Percentiles rank a stretch among this genome's conserved stretches.
Evolutionary conservation across 2,329 filamentous ascomycete species (phyloP).

Genomic region (Cytospora schulzeri): DNA sequence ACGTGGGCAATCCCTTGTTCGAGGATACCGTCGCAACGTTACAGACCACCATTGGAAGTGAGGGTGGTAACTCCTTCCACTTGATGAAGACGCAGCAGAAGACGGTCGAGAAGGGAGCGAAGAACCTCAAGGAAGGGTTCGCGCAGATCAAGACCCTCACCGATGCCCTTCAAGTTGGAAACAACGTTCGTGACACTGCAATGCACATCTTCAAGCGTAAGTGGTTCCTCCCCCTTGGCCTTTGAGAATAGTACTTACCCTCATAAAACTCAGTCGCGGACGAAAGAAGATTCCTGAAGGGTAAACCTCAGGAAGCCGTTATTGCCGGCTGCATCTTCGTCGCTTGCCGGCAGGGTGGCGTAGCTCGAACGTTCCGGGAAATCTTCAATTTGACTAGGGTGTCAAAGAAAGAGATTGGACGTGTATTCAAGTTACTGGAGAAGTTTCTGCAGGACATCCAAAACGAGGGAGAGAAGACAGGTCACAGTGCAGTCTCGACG

Average conservation of each 20-base stretch:
- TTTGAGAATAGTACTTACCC: not conserved
- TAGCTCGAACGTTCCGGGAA: conserved; percentile 89
- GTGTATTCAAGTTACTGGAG: conserved; percentile 92
- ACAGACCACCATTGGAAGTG: conserved; percentile 84
- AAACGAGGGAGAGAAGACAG: conserved; percentile 57
- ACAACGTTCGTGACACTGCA: conserved; percentile 81
- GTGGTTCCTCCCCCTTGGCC: not conserved
- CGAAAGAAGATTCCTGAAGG: conserved; percentile 91
- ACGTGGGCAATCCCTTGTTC: conserved; percentile 84
- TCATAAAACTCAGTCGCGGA: conserved; percentile 60
- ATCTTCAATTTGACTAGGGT: conserved; percentile 93
- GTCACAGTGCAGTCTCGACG: conserved; percentile 54
- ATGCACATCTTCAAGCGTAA: conserved; percentile 87
- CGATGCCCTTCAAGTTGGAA: conserved; percentile 80
- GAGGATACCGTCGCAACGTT: conserved; percentile 73
- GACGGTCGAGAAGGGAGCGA: conserved; percentile 38
- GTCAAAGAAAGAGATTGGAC: conserved; percentile 94
- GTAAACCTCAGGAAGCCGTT: conserved; percentile 90
- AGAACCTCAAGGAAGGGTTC: conserved; percentile 68
- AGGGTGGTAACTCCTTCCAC: conserved; percentile 70
- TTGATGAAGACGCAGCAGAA: conserved; percentile 79
- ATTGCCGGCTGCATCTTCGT: conserved; percentile 98
- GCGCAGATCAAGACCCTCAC: conserved; percentile 87
- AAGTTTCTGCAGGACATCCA: conserved; percentile 79
- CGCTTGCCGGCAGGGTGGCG: conserved; percentile 85